Percentiles rank a stretch among this genome's conserved stretches.
Evolutionary conservation across 331 rosid species (phyloP).

Genomic region (Quercus phellos): DNA sequence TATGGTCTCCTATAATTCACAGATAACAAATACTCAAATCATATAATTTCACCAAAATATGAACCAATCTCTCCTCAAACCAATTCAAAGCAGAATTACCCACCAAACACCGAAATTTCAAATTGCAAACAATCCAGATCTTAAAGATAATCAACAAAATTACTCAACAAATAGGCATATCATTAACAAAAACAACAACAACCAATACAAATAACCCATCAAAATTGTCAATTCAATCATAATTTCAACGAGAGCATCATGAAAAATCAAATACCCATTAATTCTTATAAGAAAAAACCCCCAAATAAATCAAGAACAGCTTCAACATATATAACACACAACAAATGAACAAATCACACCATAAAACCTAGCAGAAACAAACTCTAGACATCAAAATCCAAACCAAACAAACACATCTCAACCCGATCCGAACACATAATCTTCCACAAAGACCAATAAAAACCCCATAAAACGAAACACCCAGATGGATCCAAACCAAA

Average conservation of each 20-base stretch:
- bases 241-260: background rate
- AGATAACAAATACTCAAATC: background rate
- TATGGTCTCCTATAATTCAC: background rate
- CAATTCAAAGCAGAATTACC: background rate
- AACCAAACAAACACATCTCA: background rate
- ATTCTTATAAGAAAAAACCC: background rate
- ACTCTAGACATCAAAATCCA: background rate
- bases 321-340: background rate
- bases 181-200: background rate
- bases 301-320: background rate
- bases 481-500: background rate
- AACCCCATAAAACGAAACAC: background rate
- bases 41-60: background rate
- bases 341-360: background rate
- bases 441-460: background rate
- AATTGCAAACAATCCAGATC: background rate
- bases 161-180: background rate
- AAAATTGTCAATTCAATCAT: background rate
- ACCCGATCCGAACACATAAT: constrained; percentile 22
- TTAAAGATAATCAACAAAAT: background rate
- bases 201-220: background rate
- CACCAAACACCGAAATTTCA: background rate
- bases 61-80: background rate
- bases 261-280: background rate
- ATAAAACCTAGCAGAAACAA: background rate